These are phyloP conservation scores for Ailanthus altissimus DNA, from an alignment of 345 rosid species.

Conservation along the genomic window DNA sequence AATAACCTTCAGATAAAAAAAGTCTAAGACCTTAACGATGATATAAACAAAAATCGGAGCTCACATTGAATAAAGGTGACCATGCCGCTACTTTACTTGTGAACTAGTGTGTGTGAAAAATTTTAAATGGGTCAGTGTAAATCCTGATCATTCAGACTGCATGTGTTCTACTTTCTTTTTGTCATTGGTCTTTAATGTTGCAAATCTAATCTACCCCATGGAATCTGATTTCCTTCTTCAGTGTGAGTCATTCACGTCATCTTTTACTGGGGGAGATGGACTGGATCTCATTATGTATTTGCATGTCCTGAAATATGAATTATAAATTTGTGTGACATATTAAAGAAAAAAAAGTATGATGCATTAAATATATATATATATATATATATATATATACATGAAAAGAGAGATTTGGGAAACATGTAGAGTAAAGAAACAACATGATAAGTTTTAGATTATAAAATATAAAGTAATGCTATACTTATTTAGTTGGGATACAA, in stretches of 20 bases:
- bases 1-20: neutral
- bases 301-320: conserved; percentile 28
- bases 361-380: neutral
- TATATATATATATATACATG: neutral
- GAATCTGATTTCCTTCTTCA: conserved; percentile 18
- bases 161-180: neutral
- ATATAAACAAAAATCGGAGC: neutral
- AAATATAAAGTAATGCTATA: no score
- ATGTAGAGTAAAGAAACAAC: neutral
- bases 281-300: conserved; percentile 27
- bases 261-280: conserved; percentile 8
- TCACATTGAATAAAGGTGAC: conserved; percentile 9
- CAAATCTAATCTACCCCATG: conserved; percentile 22
- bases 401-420: neutral
- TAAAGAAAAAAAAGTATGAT: neutral
- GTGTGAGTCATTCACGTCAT: conserved; percentile 22
- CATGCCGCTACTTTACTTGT: neutral
- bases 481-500: no score
- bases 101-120: neutral
- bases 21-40: neutral
- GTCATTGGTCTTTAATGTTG: neutral
- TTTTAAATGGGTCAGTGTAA: neutral
- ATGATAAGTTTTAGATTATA: neutral
- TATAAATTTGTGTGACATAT: neutral
- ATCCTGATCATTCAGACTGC: neutral